A percentile compares a stretch with the other conserved stretches of the same genome.
Evolutionary conservation across 371 early-diverging fungal species (phyloP).

Genomic region (Haplosporangium sp.): DNA sequence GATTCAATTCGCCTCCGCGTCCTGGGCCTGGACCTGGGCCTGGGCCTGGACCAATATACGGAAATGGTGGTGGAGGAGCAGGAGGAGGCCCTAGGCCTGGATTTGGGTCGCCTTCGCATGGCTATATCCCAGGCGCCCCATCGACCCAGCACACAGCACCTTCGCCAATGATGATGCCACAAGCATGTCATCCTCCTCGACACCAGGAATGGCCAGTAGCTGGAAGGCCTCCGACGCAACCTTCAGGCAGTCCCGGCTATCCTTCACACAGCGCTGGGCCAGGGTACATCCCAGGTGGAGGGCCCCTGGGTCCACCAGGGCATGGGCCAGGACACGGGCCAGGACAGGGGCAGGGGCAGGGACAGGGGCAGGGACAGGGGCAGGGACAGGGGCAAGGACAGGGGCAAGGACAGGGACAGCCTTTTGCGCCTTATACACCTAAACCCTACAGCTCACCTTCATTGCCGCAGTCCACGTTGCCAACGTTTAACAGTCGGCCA

Average conservation of each 20-base stretch:
- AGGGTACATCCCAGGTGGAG: slow-evolving; percentile 11
- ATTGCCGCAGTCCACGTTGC: slow-evolving; percentile 10
- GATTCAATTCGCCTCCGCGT: slow-evolving; percentile 8
- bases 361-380: slow-evolving; percentile 18
- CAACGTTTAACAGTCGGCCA: slow-evolving; percentile 7
- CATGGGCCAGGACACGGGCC: slow-evolving; percentile 14
- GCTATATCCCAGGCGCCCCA: slow-evolving; percentile 31
- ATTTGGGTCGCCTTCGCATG: slow-evolving; percentile 17
- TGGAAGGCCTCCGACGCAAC: slow-evolving; percentile 23
- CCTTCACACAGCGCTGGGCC: slow-evolving; percentile 12
- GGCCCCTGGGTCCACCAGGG: neutral
- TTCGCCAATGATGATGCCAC: slow-evolving; percentile 32
- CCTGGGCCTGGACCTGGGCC: slow-evolving; percentile 20
- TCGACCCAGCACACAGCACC: slow-evolving; percentile 12
- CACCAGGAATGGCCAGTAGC: slow-evolving; percentile 49
- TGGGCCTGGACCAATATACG: slow-evolving; percentile 16
- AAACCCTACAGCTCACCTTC: slow-evolving; percentile 16
- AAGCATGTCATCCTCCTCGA: slow-evolving; percentile 18
- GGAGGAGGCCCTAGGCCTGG: slow-evolving; percentile 20
- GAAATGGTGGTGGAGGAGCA: slow-evolving; percentile 21
- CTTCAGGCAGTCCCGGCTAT: neutral
- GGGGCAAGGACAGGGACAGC: slow-evolving; percentile 13
- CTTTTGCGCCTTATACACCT: slow-evolving; percentile 6
- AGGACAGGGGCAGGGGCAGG: slow-evolving; percentile 2
- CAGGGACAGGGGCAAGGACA: no score